Base-by-base conservation (phyloP, 176 grass and related monocot genomes). In the Chrysopogon serrulatus region DNA sequence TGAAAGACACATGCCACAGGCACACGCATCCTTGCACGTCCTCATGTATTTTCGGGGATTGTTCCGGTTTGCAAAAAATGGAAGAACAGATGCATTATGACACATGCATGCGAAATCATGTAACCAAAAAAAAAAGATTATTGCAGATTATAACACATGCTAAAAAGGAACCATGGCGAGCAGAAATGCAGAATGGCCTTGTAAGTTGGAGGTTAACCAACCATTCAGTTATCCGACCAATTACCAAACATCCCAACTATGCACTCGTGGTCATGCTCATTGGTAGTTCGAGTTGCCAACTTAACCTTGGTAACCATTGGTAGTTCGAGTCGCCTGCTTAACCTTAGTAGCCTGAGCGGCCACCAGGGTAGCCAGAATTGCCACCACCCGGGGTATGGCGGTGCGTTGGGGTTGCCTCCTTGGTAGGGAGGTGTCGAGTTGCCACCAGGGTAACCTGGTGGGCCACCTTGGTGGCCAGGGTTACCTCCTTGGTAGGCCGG, bases 381-480 rank as follows among this genome's bases (percentile, higher is more conserved):
- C 72, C 79, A 48, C 68, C 68, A 66, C 79, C 74, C 26, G 0
- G 0, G 26, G 26, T 66, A 34, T 3, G 61, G 41, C 7, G 68
- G 10, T 59, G 54, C 3, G 54, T 59, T 59, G n/a, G 54, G 53
- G 62, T 80, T 86, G 11, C 78, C 56, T 28, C 87, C 72, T 82
- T 84, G 82, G 90, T 84, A 83, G 45, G 56, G 68, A 3, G 66
- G 79, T 12, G 89, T 43, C 3, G 73, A 61, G 66, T 72, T 82
- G 51, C 56, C 53, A 3, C 89, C 51, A 18, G 77, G 94, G 60
- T 92, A 88, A 41, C 77, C 84, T n/a, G 73, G 91, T 0, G 18
- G 63, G 17, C 75, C 87, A 72, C 92, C 88, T 61, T 94, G 92
- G 84, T 86, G 86, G 71, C 74, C 86, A 83, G 85, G 65, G 71